Conservation (phyloP, 2,329 filamentous ascomycete species). For the Epicoccum nigrum region DNA sequence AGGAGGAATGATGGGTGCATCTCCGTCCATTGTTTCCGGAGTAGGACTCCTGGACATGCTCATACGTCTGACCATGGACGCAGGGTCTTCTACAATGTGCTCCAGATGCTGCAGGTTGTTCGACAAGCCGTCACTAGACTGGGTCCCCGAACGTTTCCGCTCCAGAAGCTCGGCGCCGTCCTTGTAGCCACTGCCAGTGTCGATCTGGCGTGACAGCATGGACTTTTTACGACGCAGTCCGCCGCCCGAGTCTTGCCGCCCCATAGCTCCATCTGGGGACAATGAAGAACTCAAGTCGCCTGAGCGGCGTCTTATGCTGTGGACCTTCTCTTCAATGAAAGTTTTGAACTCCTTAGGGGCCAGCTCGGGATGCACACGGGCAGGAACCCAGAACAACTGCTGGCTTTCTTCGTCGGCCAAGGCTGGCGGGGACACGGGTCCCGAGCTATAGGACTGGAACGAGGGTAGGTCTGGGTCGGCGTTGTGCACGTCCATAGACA, state of each 20-base stretch:
- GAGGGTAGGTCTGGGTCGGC: constrained; percentile 77
- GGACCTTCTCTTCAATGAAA: constrained; percentile 91
- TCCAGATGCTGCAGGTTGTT: constrained; percentile 74
- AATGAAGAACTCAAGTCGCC: constrained; percentile 67
- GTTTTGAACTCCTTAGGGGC: constrained; percentile 96
- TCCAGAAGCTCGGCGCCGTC: constrained; percentile 84
- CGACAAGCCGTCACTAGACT: constrained; percentile 57
- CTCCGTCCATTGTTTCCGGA: constrained; percentile 57
- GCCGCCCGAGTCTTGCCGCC: constrained; percentile 61
- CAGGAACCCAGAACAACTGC: constrained; percentile 92
- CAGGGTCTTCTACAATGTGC: constrained; percentile 80
- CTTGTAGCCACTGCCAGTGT: constrained; percentile 75
- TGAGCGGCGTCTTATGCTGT: constrained; percentile 84
- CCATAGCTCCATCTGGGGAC: constrained; percentile 60
- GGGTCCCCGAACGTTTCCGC: constrained; percentile 68
- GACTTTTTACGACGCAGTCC: constrained; percentile 87
- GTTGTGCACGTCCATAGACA: constrained; percentile 89
- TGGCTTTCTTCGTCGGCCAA: constrained; percentile 82
- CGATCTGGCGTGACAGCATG: constrained; percentile 91
- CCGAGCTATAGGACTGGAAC: constrained; percentile 64
- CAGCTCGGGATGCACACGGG: constrained; percentile 89
- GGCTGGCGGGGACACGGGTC: constrained; percentile 71
- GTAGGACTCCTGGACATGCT: constrained; percentile 57
- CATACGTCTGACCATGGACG: constrained; percentile 72
- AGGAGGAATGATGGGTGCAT: constrained; percentile 86